Conservation (phyloP, 169 alveolate genomes). For the Babesia caballi region DNA sequence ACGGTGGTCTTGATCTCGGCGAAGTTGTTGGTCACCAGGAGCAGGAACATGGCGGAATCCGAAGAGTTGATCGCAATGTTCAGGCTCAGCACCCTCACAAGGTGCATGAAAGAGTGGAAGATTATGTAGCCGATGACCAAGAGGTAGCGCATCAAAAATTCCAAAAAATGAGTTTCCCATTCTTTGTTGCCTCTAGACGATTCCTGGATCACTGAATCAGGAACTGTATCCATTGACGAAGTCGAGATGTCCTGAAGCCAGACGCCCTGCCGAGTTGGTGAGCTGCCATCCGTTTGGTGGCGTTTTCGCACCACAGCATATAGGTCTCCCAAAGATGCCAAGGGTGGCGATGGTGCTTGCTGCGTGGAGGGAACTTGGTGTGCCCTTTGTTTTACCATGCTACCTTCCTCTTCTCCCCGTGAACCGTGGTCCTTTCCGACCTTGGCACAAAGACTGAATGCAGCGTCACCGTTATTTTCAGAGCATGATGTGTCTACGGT, state of each 20-base stretch:
- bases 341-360: not conserved
- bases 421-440: not conserved
- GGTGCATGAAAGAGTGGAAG: constrained; percentile 82
- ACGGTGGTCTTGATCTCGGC: constrained; percentile 88
- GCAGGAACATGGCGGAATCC: constrained; percentile 86
- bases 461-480: too few species aligned
- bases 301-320: too few species aligned
- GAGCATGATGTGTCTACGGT: not conserved
- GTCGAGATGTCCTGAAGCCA: not conserved
- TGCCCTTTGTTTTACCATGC: too few species aligned
- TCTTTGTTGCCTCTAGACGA: not conserved
- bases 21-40: constrained; percentile 85
- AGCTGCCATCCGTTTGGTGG: not conserved
- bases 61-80: constrained; percentile 88
- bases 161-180: constrained; percentile 8
- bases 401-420: not conserved
- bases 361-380: not conserved
- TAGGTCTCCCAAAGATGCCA: too few species aligned
- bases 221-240: not conserved
- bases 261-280: too few species aligned
- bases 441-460: too few species aligned
- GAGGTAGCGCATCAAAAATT: constrained; percentile 38
- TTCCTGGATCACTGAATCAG: not conserved
- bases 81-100: constrained; percentile 81
- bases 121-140: constrained; percentile 70